Percentiles rank a stretch among this genome's conserved stretches.
Evolutionary conservation across 306 rosid genomes (phyloP).

Genomic region (Acacia melanoxylon): DNA sequence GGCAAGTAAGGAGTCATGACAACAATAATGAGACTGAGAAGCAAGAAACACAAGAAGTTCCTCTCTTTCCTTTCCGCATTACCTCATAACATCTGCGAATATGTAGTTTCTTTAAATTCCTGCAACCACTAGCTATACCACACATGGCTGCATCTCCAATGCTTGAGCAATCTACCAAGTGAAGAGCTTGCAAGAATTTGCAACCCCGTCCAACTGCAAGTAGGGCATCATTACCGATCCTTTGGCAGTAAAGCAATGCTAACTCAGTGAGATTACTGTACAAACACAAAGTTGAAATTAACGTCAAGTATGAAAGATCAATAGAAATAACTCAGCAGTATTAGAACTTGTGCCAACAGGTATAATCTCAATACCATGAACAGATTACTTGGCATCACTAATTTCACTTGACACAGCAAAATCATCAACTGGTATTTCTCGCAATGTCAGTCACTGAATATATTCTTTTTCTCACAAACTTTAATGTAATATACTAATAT

Average conservation of each 20-base stretch:
- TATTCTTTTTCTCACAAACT: neutral
- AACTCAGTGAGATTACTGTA: constrained; percentile 78
- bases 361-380: neutral
- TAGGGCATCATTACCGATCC: constrained; percentile 74
- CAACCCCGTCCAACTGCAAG: constrained; percentile 81
- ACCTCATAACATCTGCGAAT: constrained; percentile 97
- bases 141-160: constrained; percentile 91
- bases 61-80: neutral
- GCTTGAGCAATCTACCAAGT: constrained; percentile 91
- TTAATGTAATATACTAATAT: neutral
- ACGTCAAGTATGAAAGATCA: constrained; percentile 14
- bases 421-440: neutral
- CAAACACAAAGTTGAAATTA: constrained; percentile 33
- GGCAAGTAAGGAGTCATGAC: neutral
- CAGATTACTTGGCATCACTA: neutral
- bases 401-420: neutral
- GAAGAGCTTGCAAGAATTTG: constrained; percentile 82
- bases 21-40: neutral
- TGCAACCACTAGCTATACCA: constrained; percentile 82
- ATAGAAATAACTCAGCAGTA: constrained; percentile 1
- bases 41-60: constrained; percentile 5
- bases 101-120: constrained; percentile 83
- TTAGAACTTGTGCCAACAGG: constrained; percentile 8
- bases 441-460: neutral
- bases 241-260: constrained; percentile 83